phyloP scores from a whole-genome alignment of 2,329 filamentous ascomycete species.

The Diaporthe humulicola region DNA sequence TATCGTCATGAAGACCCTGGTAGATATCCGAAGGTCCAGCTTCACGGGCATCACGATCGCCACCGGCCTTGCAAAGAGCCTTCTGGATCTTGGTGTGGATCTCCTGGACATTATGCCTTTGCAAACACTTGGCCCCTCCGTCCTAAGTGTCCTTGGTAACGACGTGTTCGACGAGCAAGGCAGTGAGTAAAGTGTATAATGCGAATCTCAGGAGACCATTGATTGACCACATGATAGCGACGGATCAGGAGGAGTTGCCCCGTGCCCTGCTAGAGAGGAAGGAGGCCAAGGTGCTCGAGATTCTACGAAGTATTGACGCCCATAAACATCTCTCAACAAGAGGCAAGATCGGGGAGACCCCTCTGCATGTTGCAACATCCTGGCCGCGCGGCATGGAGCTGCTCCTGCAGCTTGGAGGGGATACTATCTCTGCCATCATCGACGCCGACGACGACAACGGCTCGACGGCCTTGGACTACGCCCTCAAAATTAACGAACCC shows the following conservation, averaged over 20 bases:
- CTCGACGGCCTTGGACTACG: constrained; percentile 1
- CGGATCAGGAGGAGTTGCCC: background rate
- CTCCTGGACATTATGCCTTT: background rate
- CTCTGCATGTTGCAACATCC: background rate
- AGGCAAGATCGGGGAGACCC: background rate
- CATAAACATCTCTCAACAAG: background rate
- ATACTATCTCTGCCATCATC: background rate
- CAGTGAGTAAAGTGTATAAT: background rate
- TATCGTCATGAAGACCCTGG: background rate
- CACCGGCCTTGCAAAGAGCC: background rate
- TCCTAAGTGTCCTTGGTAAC: background rate
- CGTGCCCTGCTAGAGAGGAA: background rate
- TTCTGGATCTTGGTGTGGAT: constrained; percentile 7
- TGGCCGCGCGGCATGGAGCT: constrained; percentile 9
- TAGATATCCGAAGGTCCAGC: background rate
- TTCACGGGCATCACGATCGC: background rate
- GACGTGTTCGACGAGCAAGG: background rate
- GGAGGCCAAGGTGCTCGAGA: background rate
- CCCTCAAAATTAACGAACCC: background rate
- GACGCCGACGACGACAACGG: constrained; percentile 13
- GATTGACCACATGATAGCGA: background rate
- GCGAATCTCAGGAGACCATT: background rate
- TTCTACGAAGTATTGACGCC: background rate
- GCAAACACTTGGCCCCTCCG: background rate
- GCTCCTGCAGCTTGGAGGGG: background rate